A percentile compares a stretch with the other conserved stretches of the same genome.
Evolutionary conservation across 2,329 filamentous ascomycete species (phyloP).

Genomic region (Fusarium succisae): DNA sequence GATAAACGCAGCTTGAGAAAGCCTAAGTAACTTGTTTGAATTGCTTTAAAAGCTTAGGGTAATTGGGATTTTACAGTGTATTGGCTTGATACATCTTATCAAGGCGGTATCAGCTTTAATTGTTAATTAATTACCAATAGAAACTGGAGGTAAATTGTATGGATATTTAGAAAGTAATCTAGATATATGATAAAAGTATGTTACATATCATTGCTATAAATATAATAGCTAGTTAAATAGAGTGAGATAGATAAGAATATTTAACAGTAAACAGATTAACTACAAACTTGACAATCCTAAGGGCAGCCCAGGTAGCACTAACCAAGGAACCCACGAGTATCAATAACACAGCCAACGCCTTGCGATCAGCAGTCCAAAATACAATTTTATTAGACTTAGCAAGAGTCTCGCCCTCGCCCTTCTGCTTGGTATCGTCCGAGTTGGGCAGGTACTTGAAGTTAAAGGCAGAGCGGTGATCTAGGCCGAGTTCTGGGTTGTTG

Average conservation of each 20-base stretch:
- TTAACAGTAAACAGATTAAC: background rate
- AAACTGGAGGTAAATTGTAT: accelerated
- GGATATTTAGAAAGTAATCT: accelerated
- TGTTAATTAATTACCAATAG: accelerated
- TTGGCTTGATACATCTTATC: accelerated
- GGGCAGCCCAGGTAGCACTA: accelerated
- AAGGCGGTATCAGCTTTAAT: too few relatives aligned
- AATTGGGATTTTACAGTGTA: accelerated
- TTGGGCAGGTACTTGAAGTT: background rate
- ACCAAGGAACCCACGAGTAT: background rate
- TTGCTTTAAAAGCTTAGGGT: accelerated
- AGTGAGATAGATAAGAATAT: background rate
- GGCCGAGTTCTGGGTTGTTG: background rate
- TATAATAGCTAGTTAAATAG: accelerated
- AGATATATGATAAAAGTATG: accelerated
- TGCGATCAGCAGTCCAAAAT: background rate
- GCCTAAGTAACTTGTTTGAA: accelerated
- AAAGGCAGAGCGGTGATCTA: background rate
- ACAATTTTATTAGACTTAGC: background rate
- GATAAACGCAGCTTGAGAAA: background rate
- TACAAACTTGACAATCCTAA: background rate
- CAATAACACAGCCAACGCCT: background rate
- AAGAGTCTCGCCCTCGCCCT: background rate
- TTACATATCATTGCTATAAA: accelerated
- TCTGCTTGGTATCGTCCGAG: background rate